Base-by-base conservation (phyloP, 169 alveolate genomes). In the Plasmodium adleri region DNA sequence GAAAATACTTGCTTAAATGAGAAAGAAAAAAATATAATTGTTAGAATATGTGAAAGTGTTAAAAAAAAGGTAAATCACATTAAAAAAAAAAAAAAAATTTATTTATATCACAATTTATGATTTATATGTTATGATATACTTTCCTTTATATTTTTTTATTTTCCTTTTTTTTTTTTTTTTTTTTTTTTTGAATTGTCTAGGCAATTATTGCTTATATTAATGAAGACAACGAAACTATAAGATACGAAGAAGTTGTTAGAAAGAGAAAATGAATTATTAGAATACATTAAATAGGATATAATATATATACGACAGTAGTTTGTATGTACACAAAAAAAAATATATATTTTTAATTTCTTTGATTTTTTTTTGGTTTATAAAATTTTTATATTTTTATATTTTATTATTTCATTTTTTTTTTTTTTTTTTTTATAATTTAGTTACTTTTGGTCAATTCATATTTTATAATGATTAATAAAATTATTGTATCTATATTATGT, bases 1-100 rank as follows among this genome's bases (percentile, higher is more conserved):
- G 88, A 86, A 43, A 68, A 54, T 28, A 12, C n/a, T 7, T 52
- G 20, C 20, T 66, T 86, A 70, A 72, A 54, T 86, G 52, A 86
- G 58, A 86, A 86, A 26, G 92, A 86, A 50, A 86, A 86, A 59
- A 67, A 54, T 20, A 47, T 86, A 28, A 70, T 86, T 47, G 43
- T 58, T 39, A 70, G 92, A 54, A 86, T 86, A 86, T 86, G 92
- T 56, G 92, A 86, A 64, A 67, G 92, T 60, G 87, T 72, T 86
- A 86, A 62, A 72, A 86, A 86, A 22, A 56, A 72, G 58, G 92
- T 86, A 86, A 71, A 43, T 59, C 39, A 26, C 32, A 20, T 32
- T 26, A 66, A 39, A 56, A 26, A 15, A 62, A 15, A 60, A 54
- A 10, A 54, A 39, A 39, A 39, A 39, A 5, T 39, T 39, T 9